phyloP scores from a whole-genome alignment of 169 alveolate species.

The Plasmodium vivax region DNA sequence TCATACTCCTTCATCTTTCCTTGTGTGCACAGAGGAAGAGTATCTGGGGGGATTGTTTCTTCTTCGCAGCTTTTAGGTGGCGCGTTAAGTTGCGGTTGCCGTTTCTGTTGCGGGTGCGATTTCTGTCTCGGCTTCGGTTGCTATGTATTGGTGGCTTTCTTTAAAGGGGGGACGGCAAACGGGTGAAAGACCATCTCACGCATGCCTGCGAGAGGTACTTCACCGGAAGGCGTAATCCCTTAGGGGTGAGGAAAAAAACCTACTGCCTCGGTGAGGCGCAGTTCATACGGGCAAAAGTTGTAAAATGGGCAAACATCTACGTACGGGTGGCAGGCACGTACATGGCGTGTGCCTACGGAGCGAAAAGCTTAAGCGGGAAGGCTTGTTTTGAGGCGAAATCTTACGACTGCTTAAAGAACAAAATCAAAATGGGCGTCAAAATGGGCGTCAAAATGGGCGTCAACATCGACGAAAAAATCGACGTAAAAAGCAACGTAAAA shows the following conservation, averaged over 20 bases:
- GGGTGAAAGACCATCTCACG: background rate
- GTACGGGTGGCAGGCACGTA: background rate
- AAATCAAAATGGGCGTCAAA: background rate
- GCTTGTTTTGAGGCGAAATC: background rate
- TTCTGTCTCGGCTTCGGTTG: background rate
- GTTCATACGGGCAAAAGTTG: background rate
- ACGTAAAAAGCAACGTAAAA: background rate
- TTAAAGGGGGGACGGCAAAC: background rate
- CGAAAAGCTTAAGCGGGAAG: background rate
- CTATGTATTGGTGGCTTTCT: background rate
- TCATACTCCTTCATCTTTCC: slow-evolving; percentile 53
- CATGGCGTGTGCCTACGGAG: background rate
- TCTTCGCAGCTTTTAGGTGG: background rate
- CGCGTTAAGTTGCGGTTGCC: background rate
- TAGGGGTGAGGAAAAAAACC: background rate
- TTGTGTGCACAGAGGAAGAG: background rate
- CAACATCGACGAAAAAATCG: background rate
- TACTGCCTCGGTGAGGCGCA: background rate
- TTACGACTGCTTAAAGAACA: background rate
- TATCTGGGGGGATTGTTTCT: background rate
- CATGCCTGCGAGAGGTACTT: background rate
- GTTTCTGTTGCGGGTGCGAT: background rate
- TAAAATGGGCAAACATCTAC: background rate
- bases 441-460: background rate
- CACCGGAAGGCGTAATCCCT: background rate